Conservation (phyloP, 2,329 filamentous ascomycete genomes). For the Ceratocystis harringtonii region DNA sequence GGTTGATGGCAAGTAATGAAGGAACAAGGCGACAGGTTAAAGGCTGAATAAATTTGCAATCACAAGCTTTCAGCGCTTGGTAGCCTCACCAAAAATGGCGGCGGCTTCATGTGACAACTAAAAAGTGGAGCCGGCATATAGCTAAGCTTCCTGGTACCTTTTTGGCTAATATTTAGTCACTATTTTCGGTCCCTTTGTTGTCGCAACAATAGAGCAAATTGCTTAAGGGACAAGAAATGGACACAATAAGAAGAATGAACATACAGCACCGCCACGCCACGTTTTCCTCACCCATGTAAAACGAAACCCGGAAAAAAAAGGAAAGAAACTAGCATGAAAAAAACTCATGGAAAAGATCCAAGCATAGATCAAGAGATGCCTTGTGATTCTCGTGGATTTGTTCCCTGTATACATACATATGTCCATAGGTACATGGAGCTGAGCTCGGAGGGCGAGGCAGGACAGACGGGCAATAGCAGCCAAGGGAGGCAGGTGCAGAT, state of each 20-base stretch:
- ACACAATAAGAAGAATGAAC: neutral
- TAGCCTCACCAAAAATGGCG: constrained; percentile 6
- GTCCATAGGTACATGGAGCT: too few species aligned
- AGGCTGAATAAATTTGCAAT: neutral
- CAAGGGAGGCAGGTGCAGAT: too few species aligned
- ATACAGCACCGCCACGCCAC: neutral
- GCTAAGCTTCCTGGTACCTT: neutral
- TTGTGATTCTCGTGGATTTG: neutral
- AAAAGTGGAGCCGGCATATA: neutral
- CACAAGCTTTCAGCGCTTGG: neutral
- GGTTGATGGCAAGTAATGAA: neutral
- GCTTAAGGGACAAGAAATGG: too few species aligned
- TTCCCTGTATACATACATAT: too few species aligned
- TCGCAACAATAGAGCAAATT: neutral
- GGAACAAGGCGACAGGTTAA: neutral
- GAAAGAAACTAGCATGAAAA: neutral
- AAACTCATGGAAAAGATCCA: neutral
- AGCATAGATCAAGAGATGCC: neutral
- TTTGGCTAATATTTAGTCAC: neutral
- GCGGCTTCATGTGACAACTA: neutral
- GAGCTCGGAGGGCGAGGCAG: too few species aligned
- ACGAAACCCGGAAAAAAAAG: neutral
- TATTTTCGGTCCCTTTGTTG: neutral
- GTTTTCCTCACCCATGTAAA: neutral
- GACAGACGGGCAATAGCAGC: too few species aligned